Conservation (phyloP, 2,329 filamentous ascomycete species). For the Ophiostoma perfectum region DNA sequence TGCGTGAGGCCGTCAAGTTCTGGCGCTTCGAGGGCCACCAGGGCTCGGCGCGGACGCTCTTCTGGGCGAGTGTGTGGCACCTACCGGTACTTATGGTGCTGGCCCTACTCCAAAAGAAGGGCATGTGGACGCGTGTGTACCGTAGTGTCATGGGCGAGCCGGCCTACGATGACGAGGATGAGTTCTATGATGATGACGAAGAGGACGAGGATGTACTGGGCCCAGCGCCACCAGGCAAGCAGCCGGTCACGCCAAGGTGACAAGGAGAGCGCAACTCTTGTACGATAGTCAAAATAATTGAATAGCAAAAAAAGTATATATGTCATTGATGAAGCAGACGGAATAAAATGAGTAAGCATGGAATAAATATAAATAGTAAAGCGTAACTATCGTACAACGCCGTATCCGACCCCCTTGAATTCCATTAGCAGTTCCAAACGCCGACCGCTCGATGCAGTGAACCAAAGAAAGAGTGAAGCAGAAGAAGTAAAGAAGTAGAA, state of each 20-base stretch:
- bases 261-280: neutral
- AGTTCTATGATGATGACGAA: conserved; percentile 13
- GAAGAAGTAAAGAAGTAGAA: neutral
- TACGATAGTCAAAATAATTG: neutral
- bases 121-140: conserved; percentile 81
- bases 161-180: conserved; percentile 45
- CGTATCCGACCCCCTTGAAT: neutral
- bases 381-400: conserved; percentile 1
- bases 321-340: neutral
- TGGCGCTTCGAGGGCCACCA: conserved; percentile 72
- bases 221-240: neutral
- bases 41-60: conserved; percentile 76
- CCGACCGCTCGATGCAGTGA: conserved; percentile 2
- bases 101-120: conserved; percentile 89
- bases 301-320: neutral
- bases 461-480: neutral
- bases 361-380: neutral
- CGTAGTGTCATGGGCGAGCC: conserved; percentile 59
- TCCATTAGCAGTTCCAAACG: neutral
- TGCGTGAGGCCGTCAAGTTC: conserved; percentile 72
- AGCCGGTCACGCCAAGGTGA: neutral
- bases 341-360: neutral
- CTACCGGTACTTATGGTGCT: conserved; percentile 83
- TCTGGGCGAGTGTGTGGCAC: conserved; percentile 98
- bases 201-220: neutral